A percentile compares a stretch with the other conserved stretches of the same genome.
These are phyloP conservation scores for Diaporthe sp. DNA, from an alignment of 2,329 filamentous ascomycete species.

Conservation along the genomic window DNA sequence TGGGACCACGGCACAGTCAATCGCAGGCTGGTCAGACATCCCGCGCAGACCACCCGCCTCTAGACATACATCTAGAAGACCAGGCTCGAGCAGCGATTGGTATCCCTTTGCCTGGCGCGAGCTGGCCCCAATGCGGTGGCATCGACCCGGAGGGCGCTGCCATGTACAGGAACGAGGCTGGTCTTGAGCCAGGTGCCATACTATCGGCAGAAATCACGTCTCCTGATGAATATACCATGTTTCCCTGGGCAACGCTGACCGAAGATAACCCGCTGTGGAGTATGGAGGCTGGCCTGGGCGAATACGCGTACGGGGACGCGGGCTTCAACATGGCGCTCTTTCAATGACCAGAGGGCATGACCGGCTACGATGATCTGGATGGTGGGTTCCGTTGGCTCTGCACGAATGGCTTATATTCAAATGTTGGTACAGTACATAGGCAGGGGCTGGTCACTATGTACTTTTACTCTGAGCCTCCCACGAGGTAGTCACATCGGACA, in stretches of 20 bases:
- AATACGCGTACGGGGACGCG: constrained; percentile 1
- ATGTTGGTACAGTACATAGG: background rate
- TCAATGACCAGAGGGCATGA: background rate
- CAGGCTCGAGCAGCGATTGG: background rate
- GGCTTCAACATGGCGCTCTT: background rate
- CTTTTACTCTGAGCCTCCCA: no score
- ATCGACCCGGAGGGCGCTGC: background rate
- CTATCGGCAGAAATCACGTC: background rate
- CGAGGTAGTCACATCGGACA: no score
- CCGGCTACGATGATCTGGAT: background rate
- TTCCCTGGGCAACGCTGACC: background rate
- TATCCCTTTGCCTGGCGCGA: background rate
- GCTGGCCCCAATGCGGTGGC: background rate
- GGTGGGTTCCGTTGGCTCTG: no score
- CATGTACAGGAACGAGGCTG: background rate
- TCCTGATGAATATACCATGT: background rate
- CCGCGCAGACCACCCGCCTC: background rate
- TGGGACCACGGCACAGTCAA: background rate
- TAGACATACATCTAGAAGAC: background rate
- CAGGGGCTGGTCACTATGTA: background rate
- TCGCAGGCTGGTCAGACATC: background rate
- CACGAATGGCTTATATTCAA: background rate
- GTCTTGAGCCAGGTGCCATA: background rate
- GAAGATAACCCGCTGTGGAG: constrained; percentile 9
- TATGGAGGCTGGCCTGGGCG: background rate